Conservation (phyloP, 2,329 filamentous ascomycete species). For the Pseudocercospora cruenta region DNA sequence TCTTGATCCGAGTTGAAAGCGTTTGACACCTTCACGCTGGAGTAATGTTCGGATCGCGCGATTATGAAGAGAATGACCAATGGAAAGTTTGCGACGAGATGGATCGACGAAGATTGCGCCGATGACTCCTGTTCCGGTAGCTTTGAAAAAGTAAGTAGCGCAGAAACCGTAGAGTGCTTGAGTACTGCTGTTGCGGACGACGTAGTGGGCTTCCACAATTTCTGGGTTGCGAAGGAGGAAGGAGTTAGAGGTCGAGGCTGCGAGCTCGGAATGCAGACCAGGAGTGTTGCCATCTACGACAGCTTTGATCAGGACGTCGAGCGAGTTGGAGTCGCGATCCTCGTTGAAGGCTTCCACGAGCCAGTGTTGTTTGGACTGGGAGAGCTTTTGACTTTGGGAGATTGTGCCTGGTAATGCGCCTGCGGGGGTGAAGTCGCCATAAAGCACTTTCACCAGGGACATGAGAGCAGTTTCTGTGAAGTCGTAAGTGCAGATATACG, state of each 20-base stretch:
- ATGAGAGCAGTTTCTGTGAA: slow-evolving; percentile 91
- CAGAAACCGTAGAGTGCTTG: slow-evolving; percentile 90
- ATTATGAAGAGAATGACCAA: slow-evolving; percentile 86
- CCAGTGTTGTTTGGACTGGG: slow-evolving; percentile 93
- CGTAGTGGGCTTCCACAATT: slow-evolving; percentile 82
- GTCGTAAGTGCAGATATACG: slow-evolving; percentile 94
- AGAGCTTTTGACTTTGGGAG: slow-evolving; percentile 81
- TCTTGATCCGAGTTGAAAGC: slow-evolving; percentile 78
- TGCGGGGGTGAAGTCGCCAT: slow-evolving; percentile 69
- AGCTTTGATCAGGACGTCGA: slow-evolving; percentile 74
- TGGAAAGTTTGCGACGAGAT: slow-evolving; percentile 79
- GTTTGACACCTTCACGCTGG: slow-evolving; percentile 72
- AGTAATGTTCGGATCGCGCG: slow-evolving; percentile 76
- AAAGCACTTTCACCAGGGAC: slow-evolving; percentile 79
- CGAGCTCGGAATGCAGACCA: slow-evolving; percentile 69
- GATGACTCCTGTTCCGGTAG: slow-evolving; percentile 72
- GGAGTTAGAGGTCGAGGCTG: slow-evolving; percentile 69
- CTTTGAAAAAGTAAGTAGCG: slow-evolving; percentile 78
- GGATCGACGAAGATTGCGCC: slow-evolving; percentile 91
- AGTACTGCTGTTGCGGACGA: slow-evolving; percentile 91
- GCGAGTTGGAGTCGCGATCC: slow-evolving; percentile 71
- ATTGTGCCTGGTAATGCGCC: slow-evolving; percentile 70
- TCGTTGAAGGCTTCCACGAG: slow-evolving; percentile 87
- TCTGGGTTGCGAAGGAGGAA: slow-evolving; percentile 74
- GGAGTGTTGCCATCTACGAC: slow-evolving; percentile 69